Evolutionary conservation across 306 rosid species (phyloP).

Genomic region (Prunus padus): DNA sequence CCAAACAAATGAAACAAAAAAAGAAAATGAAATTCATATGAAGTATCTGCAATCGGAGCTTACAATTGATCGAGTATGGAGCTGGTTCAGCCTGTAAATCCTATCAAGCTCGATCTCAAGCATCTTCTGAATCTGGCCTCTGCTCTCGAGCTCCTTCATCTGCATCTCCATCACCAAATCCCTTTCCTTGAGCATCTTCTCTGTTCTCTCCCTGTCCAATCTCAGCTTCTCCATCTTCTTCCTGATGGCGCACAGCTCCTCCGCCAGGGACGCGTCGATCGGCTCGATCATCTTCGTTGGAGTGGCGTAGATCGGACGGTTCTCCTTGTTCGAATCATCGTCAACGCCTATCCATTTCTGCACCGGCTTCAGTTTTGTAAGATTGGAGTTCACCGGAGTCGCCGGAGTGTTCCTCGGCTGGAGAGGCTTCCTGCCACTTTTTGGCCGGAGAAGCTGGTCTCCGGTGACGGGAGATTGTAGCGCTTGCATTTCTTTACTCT

Average conservation of each 20-base stretch:
- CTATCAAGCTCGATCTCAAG: constrained; percentile 85
- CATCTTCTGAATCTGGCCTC: constrained; percentile 69
- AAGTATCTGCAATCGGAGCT: background rate
- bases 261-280: constrained; percentile 69
- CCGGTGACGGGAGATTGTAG: constrained; percentile 36
- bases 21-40: background rate
- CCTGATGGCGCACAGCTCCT: constrained; percentile 74
- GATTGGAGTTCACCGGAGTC: constrained; percentile 17
- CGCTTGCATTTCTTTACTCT: constrained; percentile 29
- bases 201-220: constrained; percentile 60
- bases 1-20: background rate
- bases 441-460: constrained; percentile 41
- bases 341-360: constrained; percentile 10
- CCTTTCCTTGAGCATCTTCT: constrained; percentile 58
- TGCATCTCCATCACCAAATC: constrained; percentile 44
- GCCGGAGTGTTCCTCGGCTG: constrained; percentile 57
- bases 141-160: constrained; percentile 58
- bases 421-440: constrained; percentile 72
- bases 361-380: constrained; percentile 33
- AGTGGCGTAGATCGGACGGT: constrained; percentile 24
- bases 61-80: constrained; percentile 63
- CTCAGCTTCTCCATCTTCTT: constrained; percentile 68
- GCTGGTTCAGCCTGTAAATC: constrained; percentile 76
- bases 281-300: constrained; percentile 25
- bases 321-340: constrained; percentile 49